Base-by-base conservation (phyloP, 2,329 filamentous ascomycete species). In the Lasiodiplodia sp. region DNA sequence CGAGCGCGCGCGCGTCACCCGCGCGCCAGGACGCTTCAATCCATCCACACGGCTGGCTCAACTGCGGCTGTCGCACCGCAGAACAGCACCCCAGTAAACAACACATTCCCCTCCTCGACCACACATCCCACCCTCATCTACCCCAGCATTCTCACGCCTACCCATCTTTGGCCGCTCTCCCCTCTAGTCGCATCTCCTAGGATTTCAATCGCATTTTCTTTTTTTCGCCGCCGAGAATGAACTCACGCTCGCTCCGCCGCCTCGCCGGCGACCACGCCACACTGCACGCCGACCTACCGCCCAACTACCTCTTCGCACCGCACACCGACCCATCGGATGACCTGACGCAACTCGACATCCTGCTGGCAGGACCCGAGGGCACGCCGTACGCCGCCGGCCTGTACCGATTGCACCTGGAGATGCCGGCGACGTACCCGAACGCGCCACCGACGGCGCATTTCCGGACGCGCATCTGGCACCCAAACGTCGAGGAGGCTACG, bases 401-500 rank as follows among this genome's bases (percentile, higher is more conserved):
- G 23, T 90, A 86, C 86, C 85, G 83, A 67, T 76, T 90, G 1
- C 86, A 87, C 71, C 81, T 90, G 57, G 83, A 85, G 56, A 88
- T 90, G 40, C 88, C 88, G 0, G 79, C 83, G 21, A 84, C 83
- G n/a, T 88, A 89, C 72, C 85, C 85, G 12, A 76, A 77, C 49
- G 77, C 77, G 21, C 84, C 85, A 18, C 85, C 85, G 0, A 89
- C 87, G 51, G 88, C 88, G 2, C 82, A 83, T 38, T 90, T 90
- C 74, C 83, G 83, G 66, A 90, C 88, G 2, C 82, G 84, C 6
- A 86, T 90, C 71, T 90, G 87, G 83, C 88, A 90, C 72, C 88
- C 88, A 0, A 90, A 90, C 72, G 86, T 90, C 62, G 88, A 90
- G 70, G 86, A 88, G 65, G 79, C 82, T n/a, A 87, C 85, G 0